Percentiles rank a stretch among this genome's conserved stretches.
Evolutionary conservation across 768 basidiomycete species (phyloP).

Genomic region (Ramaria sp.): DNA sequence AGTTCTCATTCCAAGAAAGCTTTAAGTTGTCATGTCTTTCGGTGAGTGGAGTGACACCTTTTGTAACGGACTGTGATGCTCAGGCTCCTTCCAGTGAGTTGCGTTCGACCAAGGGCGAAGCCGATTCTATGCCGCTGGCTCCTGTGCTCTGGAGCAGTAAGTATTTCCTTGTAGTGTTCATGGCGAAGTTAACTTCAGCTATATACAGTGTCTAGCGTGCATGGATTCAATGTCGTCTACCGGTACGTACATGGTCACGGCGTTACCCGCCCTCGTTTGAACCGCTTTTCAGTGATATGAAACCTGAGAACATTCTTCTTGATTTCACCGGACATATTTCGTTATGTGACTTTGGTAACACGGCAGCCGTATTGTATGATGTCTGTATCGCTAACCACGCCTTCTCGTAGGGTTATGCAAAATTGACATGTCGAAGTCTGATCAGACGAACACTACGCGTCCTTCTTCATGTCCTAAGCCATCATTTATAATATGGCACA

Average conservation of each 20-base stretch:
- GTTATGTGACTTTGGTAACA: too few species aligned
- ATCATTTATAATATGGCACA: too few species aligned
- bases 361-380: too few species aligned
- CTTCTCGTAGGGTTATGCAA: constrained; percentile 97
- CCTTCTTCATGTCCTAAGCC: too few species aligned
- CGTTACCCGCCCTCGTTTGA: not conserved
- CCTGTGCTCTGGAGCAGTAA: constrained; percentile 79
- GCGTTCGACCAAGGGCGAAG: constrained; percentile 92
- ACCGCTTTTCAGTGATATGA: constrained; percentile 50
- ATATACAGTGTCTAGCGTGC: constrained; percentile 30
- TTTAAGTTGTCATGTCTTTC: constrained; percentile 96
- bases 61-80: not conserved
- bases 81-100: constrained; percentile 55
- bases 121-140: constrained; percentile 96
- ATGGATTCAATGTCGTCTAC: constrained; percentile 95
- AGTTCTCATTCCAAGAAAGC: constrained; percentile 99
- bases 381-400: too few species aligned
- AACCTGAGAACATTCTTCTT: too few species aligned
- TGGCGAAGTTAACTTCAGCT: not conserved
- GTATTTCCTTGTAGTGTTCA: not conserved
- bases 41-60: constrained; percentile 39
- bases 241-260: constrained; percentile 8
- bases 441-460: too few species aligned
- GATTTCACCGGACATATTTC: too few species aligned
- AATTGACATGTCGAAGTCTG: too few species aligned